Evolutionary conservation across 1,284 basidiomycete genomes (phyloP).

Genomic region (Mycosarcoma maydis): DNA sequence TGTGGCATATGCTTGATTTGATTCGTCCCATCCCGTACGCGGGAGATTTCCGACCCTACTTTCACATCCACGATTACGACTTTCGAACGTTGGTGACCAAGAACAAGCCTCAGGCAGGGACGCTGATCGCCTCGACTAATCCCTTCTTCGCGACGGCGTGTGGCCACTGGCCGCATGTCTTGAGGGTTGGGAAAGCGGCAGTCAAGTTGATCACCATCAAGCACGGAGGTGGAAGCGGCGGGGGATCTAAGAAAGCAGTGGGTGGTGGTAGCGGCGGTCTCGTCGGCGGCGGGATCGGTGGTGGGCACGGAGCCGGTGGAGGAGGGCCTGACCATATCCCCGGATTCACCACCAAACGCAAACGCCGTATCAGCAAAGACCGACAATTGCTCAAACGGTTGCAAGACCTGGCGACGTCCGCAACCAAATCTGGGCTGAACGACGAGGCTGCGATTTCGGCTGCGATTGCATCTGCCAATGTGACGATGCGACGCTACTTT

Average conservation of each 20-base stretch:
- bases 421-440: conserved; percentile 59
- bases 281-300: conserved; percentile 67
- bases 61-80: conserved; percentile 93
- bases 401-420: conserved; percentile 62
- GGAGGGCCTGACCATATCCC: conserved; percentile 57
- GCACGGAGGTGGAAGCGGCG: conserved; percentile 8
- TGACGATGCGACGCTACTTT: conserved; percentile 82
- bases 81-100: conserved; percentile 80
- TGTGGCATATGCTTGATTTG: conserved; percentile 76
- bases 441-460: conserved; percentile 6
- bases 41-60: conserved; percentile 89
- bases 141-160: conserved; percentile 90
- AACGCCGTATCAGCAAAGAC: conserved; percentile 87
- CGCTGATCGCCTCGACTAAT: conserved; percentile 91
- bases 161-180: conserved; percentile 88
- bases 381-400: conserved; percentile 75
- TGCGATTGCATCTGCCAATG: conserved; percentile 61
- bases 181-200: conserved; percentile 71
- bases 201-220: conserved; percentile 46
- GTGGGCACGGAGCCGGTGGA: conserved; percentile 71
- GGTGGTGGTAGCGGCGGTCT: conserved; percentile 6
- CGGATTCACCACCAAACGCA: conserved; percentile 76
- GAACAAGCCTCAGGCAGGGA: conserved; percentile 82
- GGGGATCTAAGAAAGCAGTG: conserved; percentile 8
- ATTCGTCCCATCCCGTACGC: conserved; percentile 86